Evolutionary conservation across 306 rosid genomes (phyloP), one percentile per base, ranked within the genome.

Genomic region (Casuarina cunninghamiana): DNA sequence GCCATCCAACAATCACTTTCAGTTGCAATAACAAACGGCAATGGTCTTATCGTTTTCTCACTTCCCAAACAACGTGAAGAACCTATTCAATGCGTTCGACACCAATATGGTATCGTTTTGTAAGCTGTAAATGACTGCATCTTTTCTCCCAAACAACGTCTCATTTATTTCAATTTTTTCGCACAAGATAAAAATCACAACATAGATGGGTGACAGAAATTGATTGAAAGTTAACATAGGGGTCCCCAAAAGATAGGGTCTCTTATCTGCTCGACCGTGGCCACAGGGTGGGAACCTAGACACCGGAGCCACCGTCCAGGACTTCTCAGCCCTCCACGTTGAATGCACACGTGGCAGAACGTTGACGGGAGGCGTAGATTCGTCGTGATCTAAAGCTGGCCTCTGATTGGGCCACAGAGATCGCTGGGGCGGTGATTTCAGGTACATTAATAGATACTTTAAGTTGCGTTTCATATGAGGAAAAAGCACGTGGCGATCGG

Each of bases 281-380:
- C 12, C 43, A 60, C 26, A 79, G 65, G 26, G 35, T 58, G 35
- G 54, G 45, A 50, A 38, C 35, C 15, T 5, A 39, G 19, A 32
- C 80, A 41, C 74, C n/a, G 41, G 37, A 35, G 19, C 46, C 85
- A 79, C 89, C 89, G 89, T 78, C 90, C 78, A 80, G 72, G 7
- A 16, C 39, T 35, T 32, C 12, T 61, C 4, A 38, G n/a, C 10
- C 75, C 21, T 76, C 88, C 91, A 88, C 91, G 88, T 79, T 26
- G 19, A 62, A 19, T 2, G n/a, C 2, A 32, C 78, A 75, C 82
- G 77, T 78, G 80, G 84, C 76, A 12, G 5, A 60, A 32, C 6
- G 60, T 37, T 75, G 83, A 68, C 68, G 78, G 77, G 82, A 73
- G 35, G 12, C 12, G 3, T 8, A 38, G 41, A 45, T 65, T 38